A percentile compares a stretch with the other conserved stretches of the same genome.
Conservation (phyloP, 495 filamentous ascomycete genomes). For the Xylaria venustula region DNA sequence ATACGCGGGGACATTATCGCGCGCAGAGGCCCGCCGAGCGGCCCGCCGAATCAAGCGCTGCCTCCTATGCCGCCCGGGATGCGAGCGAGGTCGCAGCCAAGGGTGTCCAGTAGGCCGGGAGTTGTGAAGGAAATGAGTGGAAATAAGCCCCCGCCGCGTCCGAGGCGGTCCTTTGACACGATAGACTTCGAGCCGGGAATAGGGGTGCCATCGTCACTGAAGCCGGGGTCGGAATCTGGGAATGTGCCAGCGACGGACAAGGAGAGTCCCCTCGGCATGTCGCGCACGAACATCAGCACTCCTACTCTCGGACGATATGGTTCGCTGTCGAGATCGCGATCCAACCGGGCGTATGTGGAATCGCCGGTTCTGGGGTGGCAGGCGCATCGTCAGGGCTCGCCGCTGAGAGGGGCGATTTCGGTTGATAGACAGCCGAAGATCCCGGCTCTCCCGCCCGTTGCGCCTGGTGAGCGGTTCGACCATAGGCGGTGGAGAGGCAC, state of each 20-base stretch:
- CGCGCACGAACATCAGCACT: slow-evolving; percentile 12
- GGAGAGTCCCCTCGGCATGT: not conserved
- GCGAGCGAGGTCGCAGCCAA: not conserved
- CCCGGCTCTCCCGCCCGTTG: not conserved
- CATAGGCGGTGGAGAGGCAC: slow-evolving; percentile 1
- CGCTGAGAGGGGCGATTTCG: no score
- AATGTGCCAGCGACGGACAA: no score
- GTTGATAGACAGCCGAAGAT: no score
- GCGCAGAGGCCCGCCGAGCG: not conserved
- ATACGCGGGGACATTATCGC: not conserved
- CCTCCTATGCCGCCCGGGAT: slow-evolving; percentile 13
- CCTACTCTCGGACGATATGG: slow-evolving; percentile 6
- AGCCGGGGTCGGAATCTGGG: no score
- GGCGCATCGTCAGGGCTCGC: no score
- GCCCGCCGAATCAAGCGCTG: slow-evolving; percentile 15
- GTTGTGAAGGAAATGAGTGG: not conserved
- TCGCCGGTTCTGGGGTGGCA: slow-evolving; percentile 12
- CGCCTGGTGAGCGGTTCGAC: slow-evolving; percentile 6
- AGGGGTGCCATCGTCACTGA: no score
- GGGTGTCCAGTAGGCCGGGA: not conserved
- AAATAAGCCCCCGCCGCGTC: not conserved
- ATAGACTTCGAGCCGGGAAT: not conserved
- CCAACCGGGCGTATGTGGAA: not conserved
- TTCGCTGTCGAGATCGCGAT: not conserved
- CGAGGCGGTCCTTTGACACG: slow-evolving; percentile 13